phyloP scores from a whole-genome alignment of 2,329 filamentous ascomycete genomes.

The Macrophomina pseudophaseolina region DNA sequence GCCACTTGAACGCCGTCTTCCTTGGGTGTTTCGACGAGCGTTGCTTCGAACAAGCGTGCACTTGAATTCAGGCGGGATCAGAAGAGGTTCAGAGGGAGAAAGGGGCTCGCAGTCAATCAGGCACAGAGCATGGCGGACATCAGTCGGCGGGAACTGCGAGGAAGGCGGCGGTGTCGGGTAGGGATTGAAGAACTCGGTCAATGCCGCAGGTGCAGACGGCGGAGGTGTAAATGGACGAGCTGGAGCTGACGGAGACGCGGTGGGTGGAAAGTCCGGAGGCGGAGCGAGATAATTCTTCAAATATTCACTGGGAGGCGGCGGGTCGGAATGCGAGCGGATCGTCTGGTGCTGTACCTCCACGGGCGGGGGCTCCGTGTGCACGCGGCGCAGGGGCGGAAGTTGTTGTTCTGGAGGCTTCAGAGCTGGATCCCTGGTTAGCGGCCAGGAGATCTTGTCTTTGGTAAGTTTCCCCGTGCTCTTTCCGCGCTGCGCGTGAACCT shows the following conservation, averaged over 20 bases:
- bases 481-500: not conserved
- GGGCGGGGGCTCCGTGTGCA: not conserved
- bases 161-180: constrained; percentile 20
- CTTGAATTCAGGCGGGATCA: not conserved
- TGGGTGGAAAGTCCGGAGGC: not conserved
- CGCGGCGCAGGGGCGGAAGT: not conserved
- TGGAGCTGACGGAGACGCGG: not conserved
- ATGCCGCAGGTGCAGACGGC: not conserved
- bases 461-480: constrained; percentile 15
- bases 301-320: constrained; percentile 2
- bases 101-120: not conserved
- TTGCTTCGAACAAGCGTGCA: constrained; percentile 19
- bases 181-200: not conserved
- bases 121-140: constrained; percentile 12
- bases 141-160: constrained; percentile 1
- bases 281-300: not conserved
- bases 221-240: not conserved
- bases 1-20: constrained; percentile 16
- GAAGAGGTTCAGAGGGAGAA: constrained; percentile 7
- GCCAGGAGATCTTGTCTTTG: constrained; percentile 18
- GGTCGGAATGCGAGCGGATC: constrained; percentile 3
- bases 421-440: constrained; percentile 16
- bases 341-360: not conserved
- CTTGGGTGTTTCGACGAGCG: constrained; percentile 9
- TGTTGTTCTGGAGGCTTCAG: constrained; percentile 1